These are phyloP conservation scores for Microcera coccophila DNA, from an alignment of 2,329 filamentous ascomycete genomes.

Conservation along the genomic window DNA sequence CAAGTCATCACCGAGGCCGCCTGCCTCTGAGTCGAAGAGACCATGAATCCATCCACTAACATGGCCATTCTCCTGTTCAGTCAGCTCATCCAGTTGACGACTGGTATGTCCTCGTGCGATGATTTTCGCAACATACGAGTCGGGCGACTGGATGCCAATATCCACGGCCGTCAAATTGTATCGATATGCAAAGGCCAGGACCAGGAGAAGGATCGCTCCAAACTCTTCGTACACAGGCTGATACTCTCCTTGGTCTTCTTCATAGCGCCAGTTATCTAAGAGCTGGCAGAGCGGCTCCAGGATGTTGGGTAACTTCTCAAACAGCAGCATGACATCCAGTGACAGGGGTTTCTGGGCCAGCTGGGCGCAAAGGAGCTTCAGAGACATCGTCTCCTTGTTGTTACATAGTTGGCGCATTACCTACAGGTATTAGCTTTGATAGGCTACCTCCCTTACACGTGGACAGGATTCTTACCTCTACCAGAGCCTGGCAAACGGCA, in stretches of 20 bases:
- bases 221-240: slow-evolving; percentile 86
- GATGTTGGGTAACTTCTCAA: slow-evolving; percentile 66
- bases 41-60: slow-evolving; percentile 73
- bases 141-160: slow-evolving; percentile 54
- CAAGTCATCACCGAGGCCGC: slow-evolving; percentile 72
- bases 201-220: slow-evolving; percentile 68
- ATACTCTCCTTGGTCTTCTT: slow-evolving; percentile 79
- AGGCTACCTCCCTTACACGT: not conserved
- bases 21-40: slow-evolving; percentile 69
- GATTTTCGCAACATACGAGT: slow-evolving; percentile 67
- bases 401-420: slow-evolving; percentile 65
- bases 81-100: slow-evolving; percentile 56
- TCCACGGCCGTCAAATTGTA: slow-evolving; percentile 64
- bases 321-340: slow-evolving; percentile 72
- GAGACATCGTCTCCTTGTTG: slow-evolving; percentile 73
- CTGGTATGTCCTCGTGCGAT: slow-evolving; percentile 57
- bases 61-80: slow-evolving; percentile 60
- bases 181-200: slow-evolving; percentile 71
- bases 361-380: slow-evolving; percentile 69
- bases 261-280: slow-evolving; percentile 75
- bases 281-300: slow-evolving; percentile 70
- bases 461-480: slow-evolving; percentile 51
- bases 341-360: slow-evolving; percentile 69
- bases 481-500: slow-evolving; percentile 73
- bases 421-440: slow-evolving; percentile 35